A percentile compares a stretch with the other conserved stretches of the same genome.
phyloP scores from a whole-genome alignment of 176 grass and related monocot species.

The Oryza rufipogon region DNA sequence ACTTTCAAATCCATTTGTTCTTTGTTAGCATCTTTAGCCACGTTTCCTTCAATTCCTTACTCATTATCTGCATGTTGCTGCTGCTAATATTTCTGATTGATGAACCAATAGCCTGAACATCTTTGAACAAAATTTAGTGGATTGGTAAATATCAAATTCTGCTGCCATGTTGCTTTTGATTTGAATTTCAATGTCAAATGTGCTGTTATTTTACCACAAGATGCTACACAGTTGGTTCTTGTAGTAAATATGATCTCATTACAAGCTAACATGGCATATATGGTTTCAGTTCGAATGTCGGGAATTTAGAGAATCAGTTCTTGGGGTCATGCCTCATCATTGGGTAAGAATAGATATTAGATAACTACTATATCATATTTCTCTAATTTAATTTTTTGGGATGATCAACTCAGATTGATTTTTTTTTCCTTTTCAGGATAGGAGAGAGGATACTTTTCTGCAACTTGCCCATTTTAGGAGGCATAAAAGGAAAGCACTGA shows the following conservation, averaged over 20 bases:
- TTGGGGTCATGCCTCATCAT: conserved; percentile 91
- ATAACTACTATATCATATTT: conserved; percentile 21
- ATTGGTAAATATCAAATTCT: background rate
- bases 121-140: background rate
- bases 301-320: conserved; percentile 97
- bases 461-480: conserved; percentile 78
- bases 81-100: background rate
- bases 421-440: conserved; percentile 61
- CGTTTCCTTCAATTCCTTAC: background rate
- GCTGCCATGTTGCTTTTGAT: background rate
- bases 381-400: conserved; percentile 18
- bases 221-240: conserved; percentile 2
- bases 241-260: background rate
- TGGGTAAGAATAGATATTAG: conserved; percentile 64
- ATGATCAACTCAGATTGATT: conserved; percentile 26
- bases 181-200: background rate
- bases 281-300: conserved; percentile 88
- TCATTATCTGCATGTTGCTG: conserved; percentile 12
- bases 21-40: conserved; percentile 21
- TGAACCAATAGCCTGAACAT: background rate
- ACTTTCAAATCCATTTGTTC: background rate
- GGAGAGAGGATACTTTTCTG: conserved; percentile 87
- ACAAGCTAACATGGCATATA: conserved; percentile 31
- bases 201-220: conserved; percentile 6
- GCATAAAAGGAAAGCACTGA: conserved; percentile 85